Evolutionary conservation across 495 filamentous ascomycete genomes (phyloP), one percentile per base, ranked within the genome.

Genomic region (Penicillium psychrofluorescens): DNA sequence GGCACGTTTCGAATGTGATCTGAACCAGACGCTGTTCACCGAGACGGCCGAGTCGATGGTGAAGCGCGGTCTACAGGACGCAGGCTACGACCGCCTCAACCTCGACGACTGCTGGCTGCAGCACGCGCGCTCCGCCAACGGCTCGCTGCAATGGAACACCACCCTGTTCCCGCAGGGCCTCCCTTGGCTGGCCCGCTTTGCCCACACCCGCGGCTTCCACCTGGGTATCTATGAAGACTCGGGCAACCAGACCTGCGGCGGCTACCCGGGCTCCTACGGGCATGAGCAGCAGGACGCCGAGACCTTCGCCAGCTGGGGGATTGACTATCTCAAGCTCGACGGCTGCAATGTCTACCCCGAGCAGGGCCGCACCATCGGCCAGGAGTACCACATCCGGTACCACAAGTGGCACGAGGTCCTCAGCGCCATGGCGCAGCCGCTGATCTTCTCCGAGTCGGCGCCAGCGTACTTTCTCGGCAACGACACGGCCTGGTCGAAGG

Each of bases 21-120:
- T 70, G 4, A 70, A 71, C 48, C 62, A 71, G 44, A 67, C 64
- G 1, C 59, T 71, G 2, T 69, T 71, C 48, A 62, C 54, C 6
- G 48, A 63, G 7, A 70, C 64, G 1, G 66, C 67, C 2, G 51
- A 66, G 35, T 49, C 64, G 1, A 69, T 71, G 66, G 39, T 51
- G 7, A 46, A 41, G 29, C 66, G 58, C 29, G 67, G 67, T 27
- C 59, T 71, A 4, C 61, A 53, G 2, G 52, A 50, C 29, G 66
- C 61, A 8, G 67, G 67, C 16, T 71, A 71, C 36, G 58, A 66
- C 40, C 57, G 64, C 16, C 57, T 71, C 40, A 69, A 68, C 32
- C 53, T 69, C 3, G 67, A 71, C 38, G 67, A 71, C 43, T 71
- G 67, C 56, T 71, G 67, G 67, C 60, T 64, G 56, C 43, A 44